Evolutionary conservation across 2,329 filamentous ascomycete genomes (phyloP), one percentile per base, ranked within the genome.

Genomic region (Nothopassalora personata): DNA sequence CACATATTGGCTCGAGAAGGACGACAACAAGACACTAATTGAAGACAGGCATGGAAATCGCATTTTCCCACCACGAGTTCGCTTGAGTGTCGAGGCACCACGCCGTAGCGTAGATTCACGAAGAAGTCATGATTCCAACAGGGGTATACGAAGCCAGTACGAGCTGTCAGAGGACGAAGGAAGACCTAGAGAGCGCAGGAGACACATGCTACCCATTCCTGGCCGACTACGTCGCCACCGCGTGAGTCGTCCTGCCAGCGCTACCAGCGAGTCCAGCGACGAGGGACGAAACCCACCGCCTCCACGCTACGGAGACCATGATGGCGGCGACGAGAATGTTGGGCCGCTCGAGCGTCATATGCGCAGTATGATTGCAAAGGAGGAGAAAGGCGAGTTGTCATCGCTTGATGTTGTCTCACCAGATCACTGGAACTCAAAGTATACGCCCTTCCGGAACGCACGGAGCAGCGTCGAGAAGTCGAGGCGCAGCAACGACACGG

Each of bases 1-100:
- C 76, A 81, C 88, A 1, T 90, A 92, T 69, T 99, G 94, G 94
- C 77, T 95, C 23, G 91, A 97, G 71, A 86, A 92, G 68, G 84
- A 83, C 33, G 80, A 87, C 59, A 91, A 97, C 73, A 95, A 92
- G 72, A 81, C 81, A 54, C 79, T 91, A 30, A 87, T 96, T 46
- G 89, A 96, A 70, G 89, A 96, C 73, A 85, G 86, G 13, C 79
- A 90, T 67, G 91, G 91, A 69, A 82, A 83, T 51, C 86, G 83
- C 58, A 84, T 97, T 13, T 95, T 89, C 62, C 80, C 84, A 1
- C 34, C 56, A 19, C 60, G 57, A 39, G 45, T 54, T 8, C 61
- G 65, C n/a, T 53, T 51, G 7, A 67, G 66, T 50, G 34, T 68
- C 28, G 67, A 70, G 10, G 50, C 64, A 27, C 60, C 64, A 7